Conservation (phyloP, 768 basidiomycete species). For the Boletus reticulatus region DNA sequence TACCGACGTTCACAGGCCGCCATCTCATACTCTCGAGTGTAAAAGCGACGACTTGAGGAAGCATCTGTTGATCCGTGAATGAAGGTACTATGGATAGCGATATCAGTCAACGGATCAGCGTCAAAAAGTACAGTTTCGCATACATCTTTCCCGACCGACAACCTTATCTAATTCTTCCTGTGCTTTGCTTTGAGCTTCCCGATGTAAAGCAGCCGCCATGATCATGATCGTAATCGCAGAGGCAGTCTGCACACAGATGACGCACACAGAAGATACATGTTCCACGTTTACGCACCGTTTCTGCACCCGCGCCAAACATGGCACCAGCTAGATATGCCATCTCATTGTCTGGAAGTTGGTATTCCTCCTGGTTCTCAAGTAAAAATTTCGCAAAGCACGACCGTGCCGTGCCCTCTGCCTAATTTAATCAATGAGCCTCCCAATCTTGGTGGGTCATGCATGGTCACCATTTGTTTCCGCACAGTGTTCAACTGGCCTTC, state of each 20-base stretch:
- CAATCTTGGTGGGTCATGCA: no score
- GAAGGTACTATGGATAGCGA: constrained; percentile 32
- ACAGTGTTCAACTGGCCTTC: constrained; percentile 29
- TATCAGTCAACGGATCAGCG: background rate
- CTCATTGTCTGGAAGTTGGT: constrained; percentile 33
- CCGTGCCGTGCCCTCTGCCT: no score
- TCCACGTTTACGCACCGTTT: constrained; percentile 29
- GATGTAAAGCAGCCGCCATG: constrained; percentile 53
- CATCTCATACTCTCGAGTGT: constrained; percentile 36
- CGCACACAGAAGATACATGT: no score
- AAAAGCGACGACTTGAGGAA: constrained; percentile 38
- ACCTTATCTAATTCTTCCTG: constrained; percentile 54
- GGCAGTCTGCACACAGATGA: constrained; percentile 24
- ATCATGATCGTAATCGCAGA: constrained; percentile 53
- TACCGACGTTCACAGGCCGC: constrained; percentile 33
- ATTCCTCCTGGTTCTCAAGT: constrained; percentile 35
- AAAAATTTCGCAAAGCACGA: constrained; percentile 37
- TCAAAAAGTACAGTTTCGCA: background rate
- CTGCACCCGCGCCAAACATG: constrained; percentile 43
- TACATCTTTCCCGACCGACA: constrained; percentile 39
- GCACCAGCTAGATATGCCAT: constrained; percentile 39
- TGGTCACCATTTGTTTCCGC: constrained; percentile 28
- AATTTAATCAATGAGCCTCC: no score
- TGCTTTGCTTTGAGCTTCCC: constrained; percentile 46
- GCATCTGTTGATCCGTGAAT: constrained; percentile 32